Base-by-base conservation (phyloP, 1,284 basidiomycete species). In the Paramarasmius palmivorus region DNA sequence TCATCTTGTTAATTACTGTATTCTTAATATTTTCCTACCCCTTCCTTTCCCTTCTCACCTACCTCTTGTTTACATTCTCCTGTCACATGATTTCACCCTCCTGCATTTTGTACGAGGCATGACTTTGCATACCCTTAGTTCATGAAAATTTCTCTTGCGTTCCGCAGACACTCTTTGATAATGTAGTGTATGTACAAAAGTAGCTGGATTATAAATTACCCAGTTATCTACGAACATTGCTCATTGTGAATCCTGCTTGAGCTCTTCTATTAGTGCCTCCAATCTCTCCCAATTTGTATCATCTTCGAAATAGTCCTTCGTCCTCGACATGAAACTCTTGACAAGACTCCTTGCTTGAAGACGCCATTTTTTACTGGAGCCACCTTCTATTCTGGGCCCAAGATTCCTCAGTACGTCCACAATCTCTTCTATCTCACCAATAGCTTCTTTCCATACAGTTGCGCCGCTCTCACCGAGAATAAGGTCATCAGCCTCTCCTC, bases 281-380 rank as follows among this genome's bases (percentile, higher is more conserved):
- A 98, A 74, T 59, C 77, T 75, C 39, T 77, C 72, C 87, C 91
- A 98, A 71, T 93, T 93, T 1, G 83, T 79, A 69, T 96, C 91
- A 54, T 93, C 92, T 65, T 90, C 91, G 64, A 95, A 98, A 52
- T 49, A 47, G 25, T 88, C 89, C 67, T 75, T 83, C 58, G 86
- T 86, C 49, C 87, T 76, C 2, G 90, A 93, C 72, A 95, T 82
- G 68, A 98, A 98, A 39, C 87, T 90, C 65, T 95, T 78, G 51
- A 98, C 83, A 54, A 98, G 77, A 57, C 92, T 96, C 54, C 90
- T 80, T 37, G 88, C 93, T 71, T 96, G 93, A 67, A 92, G 82
- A 66, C 77, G 79, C 93, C 95, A 98, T 64, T 84, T 84, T 63
- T 68, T 57, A 32, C 53, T 46, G 14, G 41, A 25, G 15, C 55